A percentile compares a stretch with the other conserved stretches of the same genome.
Evolutionary conservation across 345 rosid species (phyloP).

Genomic region (Populus alba): DNA sequence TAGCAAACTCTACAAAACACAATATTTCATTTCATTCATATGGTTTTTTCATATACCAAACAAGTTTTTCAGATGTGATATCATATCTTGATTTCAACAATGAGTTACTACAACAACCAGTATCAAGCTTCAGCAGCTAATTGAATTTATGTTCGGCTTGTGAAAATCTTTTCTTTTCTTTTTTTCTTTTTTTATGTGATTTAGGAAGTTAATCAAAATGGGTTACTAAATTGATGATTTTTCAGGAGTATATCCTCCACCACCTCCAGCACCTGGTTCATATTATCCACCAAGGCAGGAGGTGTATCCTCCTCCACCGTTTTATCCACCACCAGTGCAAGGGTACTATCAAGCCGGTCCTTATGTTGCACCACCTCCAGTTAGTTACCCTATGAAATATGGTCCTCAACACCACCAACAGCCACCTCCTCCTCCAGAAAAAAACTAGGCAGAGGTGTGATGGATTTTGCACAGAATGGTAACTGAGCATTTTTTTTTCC

Average conservation of each 20-base stretch:
- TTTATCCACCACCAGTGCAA: neutral
- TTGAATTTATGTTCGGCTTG: neutral
- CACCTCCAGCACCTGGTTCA: neutral
- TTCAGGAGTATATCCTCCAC: slow-evolving; percentile 1
- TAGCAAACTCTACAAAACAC: too few species aligned
- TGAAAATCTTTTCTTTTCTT: neutral
- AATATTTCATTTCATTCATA: too few species aligned
- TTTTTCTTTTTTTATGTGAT: too few species aligned
- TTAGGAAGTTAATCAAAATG: neutral
- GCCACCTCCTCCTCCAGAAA: slow-evolving; percentile 1
- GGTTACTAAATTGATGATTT: neutral
- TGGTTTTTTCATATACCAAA: too few species aligned
- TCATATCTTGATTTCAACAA: neutral
- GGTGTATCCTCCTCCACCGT: neutral
- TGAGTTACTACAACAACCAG: neutral
- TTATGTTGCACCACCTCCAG: slow-evolving; percentile 24
- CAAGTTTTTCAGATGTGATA: neutral
- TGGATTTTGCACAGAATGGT: slow-evolving; percentile 19
- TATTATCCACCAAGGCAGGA: neutral
- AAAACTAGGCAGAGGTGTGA: slow-evolving; percentile 6
- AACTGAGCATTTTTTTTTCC: neutral
- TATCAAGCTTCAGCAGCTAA: neutral
- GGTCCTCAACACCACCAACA: neutral
- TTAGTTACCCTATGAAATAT: slow-evolving; percentile 21
- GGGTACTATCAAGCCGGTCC: slow-evolving; percentile 6